phyloP scores from a whole-genome alignment of 345 rosid species.

The sweet orange (Citrus sinensis) region DNA sequence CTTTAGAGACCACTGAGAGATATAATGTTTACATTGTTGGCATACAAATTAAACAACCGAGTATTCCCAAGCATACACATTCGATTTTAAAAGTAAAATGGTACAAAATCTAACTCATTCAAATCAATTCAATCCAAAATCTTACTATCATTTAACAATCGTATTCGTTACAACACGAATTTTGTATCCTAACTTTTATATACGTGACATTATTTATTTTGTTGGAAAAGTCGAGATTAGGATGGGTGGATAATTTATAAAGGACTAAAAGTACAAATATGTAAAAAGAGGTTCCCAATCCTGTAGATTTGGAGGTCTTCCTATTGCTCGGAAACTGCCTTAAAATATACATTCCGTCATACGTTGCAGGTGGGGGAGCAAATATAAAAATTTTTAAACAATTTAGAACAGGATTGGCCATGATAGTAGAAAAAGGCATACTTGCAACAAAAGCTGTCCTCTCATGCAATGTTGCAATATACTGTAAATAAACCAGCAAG shows the following conservation, averaged over 20 bases:
- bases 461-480: background rate
- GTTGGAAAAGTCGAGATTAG: too few relatives aligned
- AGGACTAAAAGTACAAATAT: background rate
- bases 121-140: background rate
- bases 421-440: background rate
- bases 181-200: background rate
- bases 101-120: background rate
- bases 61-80: too few relatives aligned
- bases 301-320: background rate
- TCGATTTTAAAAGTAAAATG: too few relatives aligned
- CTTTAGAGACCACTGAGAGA: too few relatives aligned
- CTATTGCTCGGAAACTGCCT: background rate
- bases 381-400: background rate
- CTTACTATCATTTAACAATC: too few relatives aligned
- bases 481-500: too few relatives aligned
- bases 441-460: background rate
- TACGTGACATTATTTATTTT: background rate
- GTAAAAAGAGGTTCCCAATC: background rate
- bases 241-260: too few relatives aligned
- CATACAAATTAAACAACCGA: too few relatives aligned
- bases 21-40: too few relatives aligned
- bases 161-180: too few relatives aligned
- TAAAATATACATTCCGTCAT: background rate
- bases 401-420: background rate
- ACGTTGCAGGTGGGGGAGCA: conserved; percentile 6